Conservation (phyloP, 1,284 basidiomycete genomes). For the Malassezia globosa region DNA sequence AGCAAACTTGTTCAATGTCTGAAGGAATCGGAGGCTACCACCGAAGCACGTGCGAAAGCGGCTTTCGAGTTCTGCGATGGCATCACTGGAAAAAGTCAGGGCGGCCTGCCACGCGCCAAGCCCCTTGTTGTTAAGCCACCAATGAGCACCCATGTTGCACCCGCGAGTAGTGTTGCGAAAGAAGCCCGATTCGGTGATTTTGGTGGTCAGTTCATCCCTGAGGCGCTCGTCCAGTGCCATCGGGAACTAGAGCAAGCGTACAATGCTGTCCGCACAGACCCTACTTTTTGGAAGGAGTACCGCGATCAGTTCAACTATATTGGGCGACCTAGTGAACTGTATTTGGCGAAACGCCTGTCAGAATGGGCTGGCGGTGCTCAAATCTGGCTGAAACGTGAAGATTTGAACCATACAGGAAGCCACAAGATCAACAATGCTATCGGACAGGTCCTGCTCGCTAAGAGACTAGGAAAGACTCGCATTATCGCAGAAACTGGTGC, state of each 20-base stretch:
- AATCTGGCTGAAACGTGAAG: conserved; percentile 97
- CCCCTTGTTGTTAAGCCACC: conserved; percentile 21
- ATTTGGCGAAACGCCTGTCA: conserved; percentile 64
- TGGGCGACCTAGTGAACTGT: conserved; percentile 62
- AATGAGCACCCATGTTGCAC: background rate
- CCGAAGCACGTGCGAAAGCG: conserved; percentile 49
- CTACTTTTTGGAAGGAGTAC: conserved; percentile 86
- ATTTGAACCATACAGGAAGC: conserved; percentile 54
- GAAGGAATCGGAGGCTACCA: conserved; percentile 51
- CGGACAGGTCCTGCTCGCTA: conserved; percentile 67
- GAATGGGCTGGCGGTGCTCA: conserved; percentile 71
- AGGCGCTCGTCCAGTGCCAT: conserved; percentile 80
- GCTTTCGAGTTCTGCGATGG: conserved; percentile 53
- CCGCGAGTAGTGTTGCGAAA: background rate
- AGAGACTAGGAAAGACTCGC: conserved; percentile 80
- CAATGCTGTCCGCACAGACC: conserved; percentile 71
- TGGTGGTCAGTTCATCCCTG: conserved; percentile 93
- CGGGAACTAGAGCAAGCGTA: conserved; percentile 84
- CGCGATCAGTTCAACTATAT: conserved; percentile 79
- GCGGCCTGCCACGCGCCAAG: conserved; percentile 32
- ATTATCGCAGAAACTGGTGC: conserved; percentile 99
- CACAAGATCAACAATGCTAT: conserved; percentile 48
- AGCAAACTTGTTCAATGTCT: conserved; percentile 72
- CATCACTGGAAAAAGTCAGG: conserved; percentile 53
- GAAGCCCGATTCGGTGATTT: conserved; percentile 74